Evolutionary conservation across 768 basidiomycete species (phyloP).

Genomic region (Infundibulicybe gibba): DNA sequence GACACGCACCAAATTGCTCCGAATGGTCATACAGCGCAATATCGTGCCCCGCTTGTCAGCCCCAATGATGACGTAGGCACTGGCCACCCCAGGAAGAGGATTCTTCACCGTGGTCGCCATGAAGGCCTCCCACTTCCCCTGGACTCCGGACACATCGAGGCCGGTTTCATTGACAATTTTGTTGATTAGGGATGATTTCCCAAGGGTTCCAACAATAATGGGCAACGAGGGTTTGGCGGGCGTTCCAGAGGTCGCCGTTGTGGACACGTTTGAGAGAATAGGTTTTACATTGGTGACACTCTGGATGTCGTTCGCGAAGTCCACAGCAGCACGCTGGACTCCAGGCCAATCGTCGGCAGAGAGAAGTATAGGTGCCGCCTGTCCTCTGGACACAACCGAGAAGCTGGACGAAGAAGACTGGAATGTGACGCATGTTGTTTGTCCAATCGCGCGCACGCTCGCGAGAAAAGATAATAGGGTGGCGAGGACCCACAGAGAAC

Average conservation of each 20-base stretch:
- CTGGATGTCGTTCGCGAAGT: slow-evolving; percentile 60
- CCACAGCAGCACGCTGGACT: slow-evolving; percentile 55
- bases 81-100: slow-evolving; percentile 52
- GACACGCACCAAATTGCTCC: slow-evolving; percentile 57
- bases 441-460: slow-evolving; percentile 39
- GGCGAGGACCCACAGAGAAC: slow-evolving; percentile 8
- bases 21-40: slow-evolving; percentile 64
- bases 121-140: slow-evolving; percentile 69
- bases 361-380: slow-evolving; percentile 45
- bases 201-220: slow-evolving; percentile 65
- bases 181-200: slow-evolving; percentile 50
- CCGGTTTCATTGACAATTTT: slow-evolving; percentile 47
- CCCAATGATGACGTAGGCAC: slow-evolving; percentile 67
- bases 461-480: slow-evolving; percentile 8
- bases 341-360: slow-evolving; percentile 60
- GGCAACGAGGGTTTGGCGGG: slow-evolving; percentile 27
- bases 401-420: slow-evolving; percentile 32
- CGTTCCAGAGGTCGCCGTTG: slow-evolving; percentile 18
- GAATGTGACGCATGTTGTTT: slow-evolving; percentile 45
- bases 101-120: slow-evolving; percentile 47
- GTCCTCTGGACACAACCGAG: slow-evolving; percentile 38
- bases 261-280: slow-evolving; percentile 46
- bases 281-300: slow-evolving; percentile 55
- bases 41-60: slow-evolving; percentile 69
- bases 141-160: slow-evolving; percentile 51